Base-by-base conservation (phyloP, 2,329 filamentous ascomycete genomes). In the Neospermospora avenae region DNA sequence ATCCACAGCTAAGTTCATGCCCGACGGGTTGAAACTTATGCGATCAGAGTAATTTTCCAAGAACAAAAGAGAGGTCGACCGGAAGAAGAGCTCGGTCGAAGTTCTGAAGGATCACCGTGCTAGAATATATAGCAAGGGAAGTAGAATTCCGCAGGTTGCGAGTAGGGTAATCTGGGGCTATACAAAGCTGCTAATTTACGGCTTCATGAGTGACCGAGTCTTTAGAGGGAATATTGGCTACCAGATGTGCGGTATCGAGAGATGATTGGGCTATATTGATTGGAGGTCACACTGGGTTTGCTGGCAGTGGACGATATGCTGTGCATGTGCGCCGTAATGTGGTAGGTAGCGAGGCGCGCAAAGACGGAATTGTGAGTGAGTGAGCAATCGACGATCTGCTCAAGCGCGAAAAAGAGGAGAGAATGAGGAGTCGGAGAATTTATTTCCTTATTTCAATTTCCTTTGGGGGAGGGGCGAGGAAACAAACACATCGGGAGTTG, bases 201-300 rank as follows among this genome's bases (percentile, higher is more conserved):
- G 22, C 53, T 18, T 54, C 44, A 41, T 51, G 34, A 35, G 31
- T 51, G 55, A 57, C 45, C 34, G 24, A 51, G 34, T 41, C 25
- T 22, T 57, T 25, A 45, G 45, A 57, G 18, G 45, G 10, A n/a
- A 34, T 3, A 57, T 57, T 57, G 55, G 55, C 14, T 57, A 57
- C 55, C 55, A 57, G 22, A 22, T 37, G 16, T 16, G 16, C 35
- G 55, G 45, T 31, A 28, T 57, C 44, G 8, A 35, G 51, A 35
- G 25, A 22, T 54, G 35, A 54, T 54, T 54, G 51, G 51, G 51
- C 16, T 54, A 22, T 39, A 31, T 28, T 54, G 34, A 14, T n/a
- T 20, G 6, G 51, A 54, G 35, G 51, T 54, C 22, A 35, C 24
- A 54, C 51, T 54, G 34, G 34, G 41, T 24, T 31, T 28, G 51